These are phyloP conservation scores for Pseudozyma flocculosa DNA, from an alignment of 1,284 basidiomycete genomes.

Conservation along the genomic window DNA sequence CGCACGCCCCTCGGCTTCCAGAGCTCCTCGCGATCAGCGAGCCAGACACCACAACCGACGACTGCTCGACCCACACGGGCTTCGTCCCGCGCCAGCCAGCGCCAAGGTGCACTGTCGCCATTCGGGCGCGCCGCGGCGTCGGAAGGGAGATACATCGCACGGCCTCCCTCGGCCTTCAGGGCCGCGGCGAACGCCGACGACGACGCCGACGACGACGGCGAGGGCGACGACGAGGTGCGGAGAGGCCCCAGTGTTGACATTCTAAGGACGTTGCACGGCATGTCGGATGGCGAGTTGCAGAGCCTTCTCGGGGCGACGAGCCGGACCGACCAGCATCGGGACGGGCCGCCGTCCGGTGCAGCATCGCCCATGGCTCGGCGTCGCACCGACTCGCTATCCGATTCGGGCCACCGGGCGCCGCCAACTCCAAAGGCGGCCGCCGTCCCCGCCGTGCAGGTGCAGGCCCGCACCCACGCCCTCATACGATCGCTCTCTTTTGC, in stretches of 20 bases:
- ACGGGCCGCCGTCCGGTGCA: too few relatives aligned
- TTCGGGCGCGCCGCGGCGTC: background rate
- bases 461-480: background rate
- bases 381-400: constrained; percentile 14
- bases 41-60: background rate
- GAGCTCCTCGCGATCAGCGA: background rate
- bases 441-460: background rate
- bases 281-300: too few relatives aligned
- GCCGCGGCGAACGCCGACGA: background rate
- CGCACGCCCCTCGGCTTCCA: background rate
- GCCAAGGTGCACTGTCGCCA: constrained; percentile 16
- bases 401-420: constrained; percentile 8
- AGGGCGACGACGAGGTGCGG: background rate
- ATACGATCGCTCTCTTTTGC: constrained; percentile 16
- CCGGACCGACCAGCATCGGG: too few relatives aligned
- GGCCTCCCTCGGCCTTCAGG: background rate
- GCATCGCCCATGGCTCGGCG: constrained; percentile 15
- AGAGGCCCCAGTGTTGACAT: background rate
- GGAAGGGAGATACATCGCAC: constrained; percentile 8
- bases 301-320: too few relatives aligned
- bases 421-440: background rate
- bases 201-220: too few relatives aligned
- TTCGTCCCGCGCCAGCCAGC: constrained; percentile 14
- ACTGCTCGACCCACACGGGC: background rate
- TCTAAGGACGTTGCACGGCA: background rate